Base-by-base conservation (phyloP, 78 protist genomes). In the Blattamonas nauphoetae region DNA sequence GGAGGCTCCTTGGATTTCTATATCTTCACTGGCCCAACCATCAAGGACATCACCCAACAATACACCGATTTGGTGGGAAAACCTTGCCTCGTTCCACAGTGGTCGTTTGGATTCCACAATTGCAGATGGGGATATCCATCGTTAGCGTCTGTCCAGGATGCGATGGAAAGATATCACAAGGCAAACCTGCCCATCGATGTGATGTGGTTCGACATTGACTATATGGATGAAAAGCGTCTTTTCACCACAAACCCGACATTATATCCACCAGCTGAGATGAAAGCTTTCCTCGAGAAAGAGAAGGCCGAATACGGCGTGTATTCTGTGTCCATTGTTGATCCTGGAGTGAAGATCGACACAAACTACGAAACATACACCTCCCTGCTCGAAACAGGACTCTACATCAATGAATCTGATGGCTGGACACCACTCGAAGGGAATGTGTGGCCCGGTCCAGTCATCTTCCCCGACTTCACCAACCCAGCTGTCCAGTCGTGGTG, bases 1-100 rank as follows among this genome's bases (percentile, higher is more conserved):
- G 42, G 29, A 77, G 96, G 96, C 38, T 93, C 94, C 33, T 42
- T 94, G 2, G 96, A 94, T 85, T 81, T 94, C 5, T 93, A 85
- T 88, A 36, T 94, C 36, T 81, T 92, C 41, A 43, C 46, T 41
- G 96, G 96, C 21, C 94, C 94, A 21, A 83, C 85, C 6, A 93
- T 93, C 45, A 79, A 89, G 41, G 44, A 64, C n/a, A 94, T 93
- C 33, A 89, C 88, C 45, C 78, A 83, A 84, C 94, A 89, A n/a
- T 92, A 92, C 88, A 36, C 90, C 2, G 86, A 87, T 3, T 41
- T 93, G 0, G 84, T 94, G 41, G 95, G 95, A 55, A 86, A 84
- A 55, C 71, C 71, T 29, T 11, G 38, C 11, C 71, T 55, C 21
- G 71, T 55, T 21, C 71, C 71, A 29, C 71, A 55, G 21, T 55